Evolutionary conservation across 495 filamentous ascomycete genomes (phyloP).

Genomic region (Hyaloscypha hepaticicola): DNA sequence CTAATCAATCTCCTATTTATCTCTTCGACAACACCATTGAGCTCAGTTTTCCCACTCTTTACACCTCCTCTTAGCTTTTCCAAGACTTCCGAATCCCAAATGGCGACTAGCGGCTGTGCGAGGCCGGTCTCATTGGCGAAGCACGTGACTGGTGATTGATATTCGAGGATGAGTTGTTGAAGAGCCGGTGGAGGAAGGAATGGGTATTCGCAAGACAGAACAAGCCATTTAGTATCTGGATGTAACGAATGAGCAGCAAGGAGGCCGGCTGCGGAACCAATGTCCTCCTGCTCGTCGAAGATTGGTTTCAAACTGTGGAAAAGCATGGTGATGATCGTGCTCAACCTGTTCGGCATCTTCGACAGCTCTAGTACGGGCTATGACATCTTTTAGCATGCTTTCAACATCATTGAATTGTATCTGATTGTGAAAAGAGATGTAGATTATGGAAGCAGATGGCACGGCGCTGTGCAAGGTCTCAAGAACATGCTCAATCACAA

Average conservation of each 20-base stretch:
- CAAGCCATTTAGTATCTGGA: constrained; percentile 30
- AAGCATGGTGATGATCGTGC: neutral
- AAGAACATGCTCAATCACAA: constrained; percentile 27
- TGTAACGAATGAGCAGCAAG: constrained; percentile 29
- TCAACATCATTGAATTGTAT: constrained; percentile 3
- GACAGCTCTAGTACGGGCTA: neutral
- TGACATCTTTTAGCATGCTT: neutral
- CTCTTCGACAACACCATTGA: constrained; percentile 26
- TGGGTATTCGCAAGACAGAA: constrained; percentile 33
- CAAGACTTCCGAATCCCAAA: constrained; percentile 28
- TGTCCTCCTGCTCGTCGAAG: constrained; percentile 23
- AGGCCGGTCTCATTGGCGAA: constrained; percentile 31
- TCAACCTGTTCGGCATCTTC: neutral
- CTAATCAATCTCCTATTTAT: constrained; percentile 21
- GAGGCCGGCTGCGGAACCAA: constrained; percentile 30
- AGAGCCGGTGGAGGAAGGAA: constrained; percentile 28
- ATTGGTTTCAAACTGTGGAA: constrained; percentile 14
- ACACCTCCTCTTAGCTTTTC: constrained; percentile 23
- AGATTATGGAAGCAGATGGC: constrained; percentile 27
- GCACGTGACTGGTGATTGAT: constrained; percentile 24
- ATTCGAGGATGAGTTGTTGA: constrained; percentile 23
- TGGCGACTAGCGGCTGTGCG: constrained; percentile 28
- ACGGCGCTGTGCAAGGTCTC: constrained; percentile 23
- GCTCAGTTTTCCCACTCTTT: constrained; percentile 17
- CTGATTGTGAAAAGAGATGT: constrained; percentile 30